Evolutionary conservation across 345 rosid species (phyloP).

Genomic region (Reutealis trisperma): DNA sequence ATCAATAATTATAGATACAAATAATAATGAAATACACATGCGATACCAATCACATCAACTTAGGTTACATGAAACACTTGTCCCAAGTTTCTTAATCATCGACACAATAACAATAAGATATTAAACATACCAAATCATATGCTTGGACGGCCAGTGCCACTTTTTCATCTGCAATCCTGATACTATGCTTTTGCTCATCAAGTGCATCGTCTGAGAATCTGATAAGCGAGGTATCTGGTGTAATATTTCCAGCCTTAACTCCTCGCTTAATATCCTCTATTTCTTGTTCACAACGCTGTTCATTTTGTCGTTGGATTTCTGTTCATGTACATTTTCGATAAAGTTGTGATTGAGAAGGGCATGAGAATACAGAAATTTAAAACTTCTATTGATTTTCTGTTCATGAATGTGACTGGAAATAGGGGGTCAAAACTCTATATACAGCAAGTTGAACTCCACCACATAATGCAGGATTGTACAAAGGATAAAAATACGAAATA

Average conservation of each 20-base stretch:
- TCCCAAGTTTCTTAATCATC: background rate
- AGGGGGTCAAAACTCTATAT: background rate
- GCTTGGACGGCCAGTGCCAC: slow-evolving; percentile 86
- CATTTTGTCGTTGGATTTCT: slow-evolving; percentile 85
- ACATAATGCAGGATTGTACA: background rate
- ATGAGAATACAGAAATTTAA: background rate
- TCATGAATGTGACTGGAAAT: background rate
- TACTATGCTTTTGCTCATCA: slow-evolving; percentile 92
- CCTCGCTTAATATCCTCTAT: slow-evolving; percentile 76
- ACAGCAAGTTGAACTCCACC: background rate
- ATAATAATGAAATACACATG: background rate
- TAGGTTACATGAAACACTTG: background rate
- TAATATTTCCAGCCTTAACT: slow-evolving; percentile 53
- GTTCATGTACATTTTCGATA: slow-evolving; percentile 16
- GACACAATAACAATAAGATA: background rate
- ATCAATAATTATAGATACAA: background rate
- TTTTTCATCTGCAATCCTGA: slow-evolving; percentile 95
- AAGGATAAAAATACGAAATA: background rate
- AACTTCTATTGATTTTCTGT: background rate
- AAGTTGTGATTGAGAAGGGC: background rate
- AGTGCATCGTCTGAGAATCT: slow-evolving; percentile 86
- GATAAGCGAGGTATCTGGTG: slow-evolving; percentile 49
- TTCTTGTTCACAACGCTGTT: slow-evolving; percentile 81
- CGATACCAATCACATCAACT: too few species aligned
- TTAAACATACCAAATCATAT: slow-evolving; percentile 75